Evolutionary conservation across 2,329 filamentous ascomycete genomes (phyloP), one percentile per base, ranked within the genome.

Genomic region (Penicillium occitanis): DNA sequence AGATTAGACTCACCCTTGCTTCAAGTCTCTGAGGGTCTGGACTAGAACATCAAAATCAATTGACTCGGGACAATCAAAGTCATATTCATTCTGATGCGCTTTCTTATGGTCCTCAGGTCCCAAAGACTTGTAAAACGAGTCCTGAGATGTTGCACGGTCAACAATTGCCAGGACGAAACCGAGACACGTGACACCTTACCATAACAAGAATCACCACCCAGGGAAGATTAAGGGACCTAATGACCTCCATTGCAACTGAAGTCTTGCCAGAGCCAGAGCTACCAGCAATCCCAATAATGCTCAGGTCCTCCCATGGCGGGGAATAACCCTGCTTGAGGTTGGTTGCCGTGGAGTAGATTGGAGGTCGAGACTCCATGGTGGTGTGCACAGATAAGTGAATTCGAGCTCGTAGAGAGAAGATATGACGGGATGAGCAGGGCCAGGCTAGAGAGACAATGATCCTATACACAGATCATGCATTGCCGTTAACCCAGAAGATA

Each of bases 151-250:
- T 59, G 42, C 40, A 59, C 58, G 61, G 53, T 64, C 19, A 64
- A 48, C 40, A 35, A 35, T 40, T 13, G 14, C 28, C 19, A 50
- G 19, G 28, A 58, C 50, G 14, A 58, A 37, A 40, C 35, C n/a
- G 14, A 37, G 48, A 37, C 62, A 48, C 62, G 57, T 61, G 59
- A 50, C 48, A 53, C 75, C 82, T 75, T 85, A 94, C 92, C 90
- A 99, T 98, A 50, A 93, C 96, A 72, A 99, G 80, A 79, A 99
- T 97, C 60, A 97, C 93, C 68, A 99, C 95, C 94, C 95, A 99
- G 65, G 95, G 95, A 69, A 99, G 82, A 79, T 95, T 97, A 72
- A 99, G 82, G 73, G 91, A 90, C 73, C 87, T 90, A 70, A 98
- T 91, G 72, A 99, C 97, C 69, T 94, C 92, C 76, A 96, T 87